Base-by-base conservation (phyloP, 2,329 filamentous ascomycete genomes). In the Pseudogymnoascus sp. region DNA sequence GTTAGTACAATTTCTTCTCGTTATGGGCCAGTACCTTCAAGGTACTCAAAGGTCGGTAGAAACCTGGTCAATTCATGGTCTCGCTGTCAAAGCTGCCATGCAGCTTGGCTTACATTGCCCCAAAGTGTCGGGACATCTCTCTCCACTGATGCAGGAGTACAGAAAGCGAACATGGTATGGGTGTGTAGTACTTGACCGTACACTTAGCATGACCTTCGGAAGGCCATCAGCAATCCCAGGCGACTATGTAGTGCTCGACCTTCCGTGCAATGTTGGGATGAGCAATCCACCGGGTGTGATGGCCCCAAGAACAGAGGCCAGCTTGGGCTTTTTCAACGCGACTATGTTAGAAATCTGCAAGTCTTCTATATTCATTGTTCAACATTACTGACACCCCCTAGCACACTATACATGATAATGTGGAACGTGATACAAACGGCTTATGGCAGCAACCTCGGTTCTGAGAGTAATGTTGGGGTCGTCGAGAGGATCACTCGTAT, bases 21-120 rank as follows among this genome's bases (percentile, higher is more conserved):
- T 84, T 0, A 75, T 79, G 66, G 77, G 76, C 4, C 79, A 81
- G 59, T 84, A 84, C 63, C 73, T 84, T 0, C 81, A 84, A 67
- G 81, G 82, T 1, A 83, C 81, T 0, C 79, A 82, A 38, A 78
- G 78, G 18, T 82, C 81, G 0, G 74, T 82, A 1, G 77, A 83
- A 62, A 78, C 82, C 1, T 85, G 82, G 81, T 80, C 76, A 0
- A 75, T 80, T 0, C 82, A 84, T 65, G 82, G 82, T 0, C 73
- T 84, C 0, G 78, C 81, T 0, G 77, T 84, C 2, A 80, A 78
- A 64, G 78, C 78, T 0, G 81, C 82, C 0, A 72, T 81, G 25
- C 78, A 82, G 31, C 71, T 85, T 1, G 82, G 82, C 0, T 69
- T 84, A 0, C 82, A 84, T 64, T 82, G 78, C 0, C 70, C 70